Evolutionary conservation across 2,329 filamentous ascomycete species (phyloP), one percentile per base, ranked within the genome.

Genomic region (Alternaria sp.): DNA sequence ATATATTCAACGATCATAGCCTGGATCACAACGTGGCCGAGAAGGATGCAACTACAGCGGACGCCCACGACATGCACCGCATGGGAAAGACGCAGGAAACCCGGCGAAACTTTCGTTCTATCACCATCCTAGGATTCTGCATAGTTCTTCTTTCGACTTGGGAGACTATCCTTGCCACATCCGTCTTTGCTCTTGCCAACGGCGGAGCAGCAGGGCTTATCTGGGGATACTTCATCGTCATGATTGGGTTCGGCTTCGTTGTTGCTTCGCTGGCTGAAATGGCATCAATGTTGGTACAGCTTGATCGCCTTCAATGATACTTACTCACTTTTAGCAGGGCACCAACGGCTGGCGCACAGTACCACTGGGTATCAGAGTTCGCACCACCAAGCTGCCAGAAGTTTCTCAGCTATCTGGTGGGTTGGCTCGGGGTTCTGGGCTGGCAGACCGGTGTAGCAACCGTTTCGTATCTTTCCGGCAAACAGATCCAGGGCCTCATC

Each of bases 361-460:
- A 76, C 56, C 73, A 73, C 58, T 73, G 71, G 73, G 69, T 74
- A 13, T 66, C 58, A 12, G 79, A 82, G 51, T 79, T 82, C 19
- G 79, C 80, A 5, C 81, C 81, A 1, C 69, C 62, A 3, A 69
- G 65, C 6, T 70, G 71, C 19, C 81, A 83, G 55, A 80, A 77
- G 47, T 75, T 80, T n/a, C 68, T 82, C 12, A 80, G 77, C 49
- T 83, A 82, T 60, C 47, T 72, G 8, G 67, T 79, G 12, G 80
- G 83, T 3, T 85, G 83, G 83, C 80, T 83, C 66, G 80, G 77
- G 0, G 79, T 81, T 1, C 66, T 85, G 6, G 78, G 78, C 8
- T 85, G 83, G 83, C 83, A 84, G 65, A 80, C 81, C 2, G 81
- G 79, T 8, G 77, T 76, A 25, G 82, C 83, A 6, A 79, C 78